A percentile compares a stretch with the other conserved stretches of the same genome.
These are phyloP conservation scores for Cymbopogon citratus DNA, from an alignment of 176 grass and related monocot species.

Conservation along the genomic window DNA sequence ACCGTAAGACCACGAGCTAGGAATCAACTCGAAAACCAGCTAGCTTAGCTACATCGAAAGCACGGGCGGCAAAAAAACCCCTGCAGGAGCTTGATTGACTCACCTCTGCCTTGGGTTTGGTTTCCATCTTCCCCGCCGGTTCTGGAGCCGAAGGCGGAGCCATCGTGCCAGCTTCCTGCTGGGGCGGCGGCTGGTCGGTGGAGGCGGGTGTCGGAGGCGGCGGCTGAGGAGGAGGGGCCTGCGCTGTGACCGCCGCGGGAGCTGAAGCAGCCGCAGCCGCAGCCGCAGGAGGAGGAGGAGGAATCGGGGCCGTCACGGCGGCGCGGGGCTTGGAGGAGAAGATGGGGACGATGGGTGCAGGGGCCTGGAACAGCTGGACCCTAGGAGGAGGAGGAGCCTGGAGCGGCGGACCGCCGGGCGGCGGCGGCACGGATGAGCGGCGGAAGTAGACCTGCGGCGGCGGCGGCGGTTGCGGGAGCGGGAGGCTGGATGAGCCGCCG, in stretches of 20 bases:
- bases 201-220: neutral
- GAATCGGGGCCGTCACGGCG: neutral
- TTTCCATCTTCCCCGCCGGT: neutral
- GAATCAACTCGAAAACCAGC: neutral
- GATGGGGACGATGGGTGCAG: constrained; percentile 28
- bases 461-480: neutral
- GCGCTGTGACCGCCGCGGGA: neutral
- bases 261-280: neutral
- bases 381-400: constrained; percentile 10
- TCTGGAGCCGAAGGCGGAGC: neutral
- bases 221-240: neutral
- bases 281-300: neutral
- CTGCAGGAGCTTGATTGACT: neutral
- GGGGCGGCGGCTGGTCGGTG: neutral
- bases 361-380: constrained; percentile 28
- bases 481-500: constrained; percentile 35
- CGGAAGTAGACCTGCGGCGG: constrained; percentile 39
- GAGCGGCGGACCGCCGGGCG: constrained; percentile 23
- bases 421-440: constrained; percentile 33
- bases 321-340: constrained; percentile 20
- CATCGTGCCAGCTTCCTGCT: neutral
- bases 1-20: neutral
- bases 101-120: constrained; percentile 18
- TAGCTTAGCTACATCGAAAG: neutral
- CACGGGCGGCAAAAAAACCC: too few species aligned